Evolutionary conservation across 371 early-diverging fungal genomes (phyloP).

Genomic region (Rhizopus delemar): DNA sequence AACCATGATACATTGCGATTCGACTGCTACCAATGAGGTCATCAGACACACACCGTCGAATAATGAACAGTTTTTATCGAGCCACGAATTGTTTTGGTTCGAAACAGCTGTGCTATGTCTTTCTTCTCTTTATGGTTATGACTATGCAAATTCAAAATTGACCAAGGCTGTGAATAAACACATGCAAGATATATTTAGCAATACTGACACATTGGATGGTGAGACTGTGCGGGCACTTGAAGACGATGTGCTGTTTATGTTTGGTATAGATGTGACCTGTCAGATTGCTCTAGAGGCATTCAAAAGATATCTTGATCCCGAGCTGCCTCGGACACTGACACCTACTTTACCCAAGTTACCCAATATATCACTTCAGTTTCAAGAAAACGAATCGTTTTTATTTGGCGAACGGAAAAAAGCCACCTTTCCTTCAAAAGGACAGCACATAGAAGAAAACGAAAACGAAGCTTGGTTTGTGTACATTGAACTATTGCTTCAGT

Average conservation of each 20-base stretch:
- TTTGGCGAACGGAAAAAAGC: slow-evolving; percentile 14
- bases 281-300: slow-evolving; percentile 42
- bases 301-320: slow-evolving; percentile 22
- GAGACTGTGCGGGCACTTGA: not conserved
- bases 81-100: slow-evolving; percentile 51
- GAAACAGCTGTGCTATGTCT: slow-evolving; percentile 51
- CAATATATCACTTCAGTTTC: slow-evolving; percentile 6
- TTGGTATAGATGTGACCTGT: slow-evolving; percentile 37
- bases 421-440: not conserved
- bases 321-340: slow-evolving; percentile 11
- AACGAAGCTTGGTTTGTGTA: slow-evolving; percentile 40
- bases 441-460: slow-evolving; percentile 2
- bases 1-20: not conserved
- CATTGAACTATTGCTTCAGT: slow-evolving; percentile 45
- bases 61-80: slow-evolving; percentile 7
- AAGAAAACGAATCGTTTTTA: slow-evolving; percentile 23
- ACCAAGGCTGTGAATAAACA: slow-evolving; percentile 37
- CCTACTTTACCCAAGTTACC: slow-evolving; percentile 30
- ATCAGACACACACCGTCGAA: not conserved
- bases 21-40: not conserved
- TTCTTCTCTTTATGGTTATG: slow-evolving; percentile 56
- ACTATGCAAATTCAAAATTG: slow-evolving; percentile 52
- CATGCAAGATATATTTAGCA: slow-evolving; percentile 15
- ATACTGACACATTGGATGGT: slow-evolving; percentile 18
- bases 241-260: slow-evolving; percentile 34